Conservation (phyloP, 495 filamentous ascomycete genomes). For the Aspergillus steynii region DNA sequence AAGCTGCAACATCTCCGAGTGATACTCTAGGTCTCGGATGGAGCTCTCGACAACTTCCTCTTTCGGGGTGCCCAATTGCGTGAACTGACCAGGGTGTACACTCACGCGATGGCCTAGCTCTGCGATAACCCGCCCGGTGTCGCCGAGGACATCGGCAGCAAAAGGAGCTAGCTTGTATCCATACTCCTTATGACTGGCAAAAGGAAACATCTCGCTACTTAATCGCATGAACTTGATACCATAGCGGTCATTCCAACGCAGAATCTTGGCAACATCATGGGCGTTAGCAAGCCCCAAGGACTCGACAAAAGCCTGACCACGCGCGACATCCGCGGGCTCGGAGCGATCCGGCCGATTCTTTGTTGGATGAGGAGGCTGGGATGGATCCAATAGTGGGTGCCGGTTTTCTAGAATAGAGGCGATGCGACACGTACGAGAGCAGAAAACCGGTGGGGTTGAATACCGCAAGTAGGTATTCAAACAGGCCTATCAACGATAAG, state of each 20-base stretch:
- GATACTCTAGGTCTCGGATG: slow-evolving; percentile 83
- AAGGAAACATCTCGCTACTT: slow-evolving; percentile 95
- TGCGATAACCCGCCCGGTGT: slow-evolving; percentile 75
- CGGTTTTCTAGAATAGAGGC: slow-evolving; percentile 87
- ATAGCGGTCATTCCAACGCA: slow-evolving; percentile 92
- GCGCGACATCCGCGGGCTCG: slow-evolving; percentile 59
- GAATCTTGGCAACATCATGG: slow-evolving; percentile 77
- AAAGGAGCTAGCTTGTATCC: slow-evolving; percentile 88
- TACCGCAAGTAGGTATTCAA: slow-evolving; percentile 90
- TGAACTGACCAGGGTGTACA: slow-evolving; percentile 92
- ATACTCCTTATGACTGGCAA: slow-evolving; percentile 83
- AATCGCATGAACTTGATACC: slow-evolving; percentile 91
- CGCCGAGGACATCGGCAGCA: slow-evolving; percentile 72
- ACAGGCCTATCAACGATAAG: slow-evolving; percentile 61
- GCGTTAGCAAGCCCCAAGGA: slow-evolving; percentile 79
- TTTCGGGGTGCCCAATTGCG: slow-evolving; percentile 81
- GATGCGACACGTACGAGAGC: slow-evolving; percentile 89
- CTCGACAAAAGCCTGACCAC: slow-evolving; percentile 73
- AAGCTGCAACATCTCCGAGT: slow-evolving; percentile 80
- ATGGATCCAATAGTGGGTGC: slow-evolving; percentile 73
- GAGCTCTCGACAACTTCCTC: slow-evolving; percentile 72
- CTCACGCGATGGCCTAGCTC: slow-evolving; percentile 84
- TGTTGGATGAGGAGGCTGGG: slow-evolving; percentile 71
- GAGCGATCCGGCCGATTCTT: slow-evolving; percentile 81
- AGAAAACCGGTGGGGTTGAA: slow-evolving; percentile 84